Conservation (phyloP, 352 stramenopile species). For the Phytophthora uliginosa region DNA sequence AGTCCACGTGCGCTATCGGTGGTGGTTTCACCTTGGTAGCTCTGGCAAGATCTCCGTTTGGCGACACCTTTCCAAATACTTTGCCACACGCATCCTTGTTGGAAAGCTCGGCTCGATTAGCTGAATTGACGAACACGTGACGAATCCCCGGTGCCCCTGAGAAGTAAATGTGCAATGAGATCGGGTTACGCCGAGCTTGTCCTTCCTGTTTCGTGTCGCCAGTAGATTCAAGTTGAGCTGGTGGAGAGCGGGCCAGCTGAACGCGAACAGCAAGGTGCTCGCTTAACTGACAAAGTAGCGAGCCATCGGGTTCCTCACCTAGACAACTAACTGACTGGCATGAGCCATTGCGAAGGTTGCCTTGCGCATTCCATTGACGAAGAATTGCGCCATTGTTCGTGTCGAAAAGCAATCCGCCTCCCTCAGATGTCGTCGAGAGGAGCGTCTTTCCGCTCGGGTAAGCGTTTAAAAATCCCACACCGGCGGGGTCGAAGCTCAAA, state of each 20-base stretch:
- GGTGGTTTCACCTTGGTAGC: constrained; percentile 12
- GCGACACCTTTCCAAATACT: constrained; percentile 48
- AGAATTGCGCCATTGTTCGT: constrained; percentile 53
- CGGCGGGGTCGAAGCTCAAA: constrained; percentile 70
- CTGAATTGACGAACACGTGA: constrained; percentile 55
- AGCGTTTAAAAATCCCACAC: constrained; percentile 86
- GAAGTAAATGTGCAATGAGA: constrained; percentile 66
- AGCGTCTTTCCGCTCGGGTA: constrained; percentile 79
- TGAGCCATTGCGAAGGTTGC: constrained; percentile 57
- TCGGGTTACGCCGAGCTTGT: constrained; percentile 19
- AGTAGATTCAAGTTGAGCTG: not conserved
- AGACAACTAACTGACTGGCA: constrained; percentile 40
- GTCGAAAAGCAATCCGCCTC: constrained; percentile 71
- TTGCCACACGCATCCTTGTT: constrained; percentile 39
- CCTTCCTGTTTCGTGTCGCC: not conserved
- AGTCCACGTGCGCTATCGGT: constrained; percentile 36
- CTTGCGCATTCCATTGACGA: constrained; percentile 60
- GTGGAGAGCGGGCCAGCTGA: constrained; percentile 21
- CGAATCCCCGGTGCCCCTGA: constrained; percentile 47
- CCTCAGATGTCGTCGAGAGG: constrained; percentile 74
- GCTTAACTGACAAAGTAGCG: constrained; percentile 60
- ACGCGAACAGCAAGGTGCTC: constrained; percentile 57
- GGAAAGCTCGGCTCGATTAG: constrained; percentile 43
- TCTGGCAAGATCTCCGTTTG: constrained; percentile 15
- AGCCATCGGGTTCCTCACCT: constrained; percentile 49